Evolutionary conservation across 129 eudicot genomes (phyloP), one percentile per base, ranked within the genome.

Genomic region (Dittrichia graveolens): DNA sequence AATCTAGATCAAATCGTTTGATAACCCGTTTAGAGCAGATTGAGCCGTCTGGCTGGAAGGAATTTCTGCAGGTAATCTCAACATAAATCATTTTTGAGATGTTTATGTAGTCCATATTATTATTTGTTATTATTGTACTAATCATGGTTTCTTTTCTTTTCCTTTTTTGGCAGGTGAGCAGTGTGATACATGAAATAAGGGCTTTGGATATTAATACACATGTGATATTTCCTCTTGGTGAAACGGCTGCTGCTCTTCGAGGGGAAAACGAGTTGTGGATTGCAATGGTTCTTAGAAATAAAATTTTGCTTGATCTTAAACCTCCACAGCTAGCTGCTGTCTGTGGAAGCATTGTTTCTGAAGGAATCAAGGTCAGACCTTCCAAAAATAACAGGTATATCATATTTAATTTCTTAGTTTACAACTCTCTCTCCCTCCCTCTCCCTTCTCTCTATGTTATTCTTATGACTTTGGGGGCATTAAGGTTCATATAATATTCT

Each of bases 31-130:
- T 90, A 67, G 89, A 86, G 77, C 97, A 90, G 91, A 94, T 94
- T 65, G 99, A 94, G 73, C 99, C 99, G 70, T 90, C 99, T 68
- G 99, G 99, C 45, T 94, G 99, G 99, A 94, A 90, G 83, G 99
- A 94, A 73, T 94, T 94, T 88, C 64, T 87, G 77, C 96, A 94
- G 96, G 98, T 94, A 84, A 56, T 57, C 7, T 50, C 39, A 59
- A 44, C 80, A 71, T 31, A 6, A 18, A 68, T 52, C 7, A n/a
- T 48, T 65, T 53, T 74, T 62, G 48, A 6, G 1, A 18, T 65
- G 40, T 38, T 7, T 31, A 42, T 41, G 31, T 24, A 24, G 31
- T 24, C 31, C 31, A 24, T 24, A 24, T 24, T 24, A 24, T 24
- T 24, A 24, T 24, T 24, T 24, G 31, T 24, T 24, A 24, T 24